Conservation (phyloP, 1,284 basidiomycete genomes). For the Salmacisia buchloeana region DNA sequence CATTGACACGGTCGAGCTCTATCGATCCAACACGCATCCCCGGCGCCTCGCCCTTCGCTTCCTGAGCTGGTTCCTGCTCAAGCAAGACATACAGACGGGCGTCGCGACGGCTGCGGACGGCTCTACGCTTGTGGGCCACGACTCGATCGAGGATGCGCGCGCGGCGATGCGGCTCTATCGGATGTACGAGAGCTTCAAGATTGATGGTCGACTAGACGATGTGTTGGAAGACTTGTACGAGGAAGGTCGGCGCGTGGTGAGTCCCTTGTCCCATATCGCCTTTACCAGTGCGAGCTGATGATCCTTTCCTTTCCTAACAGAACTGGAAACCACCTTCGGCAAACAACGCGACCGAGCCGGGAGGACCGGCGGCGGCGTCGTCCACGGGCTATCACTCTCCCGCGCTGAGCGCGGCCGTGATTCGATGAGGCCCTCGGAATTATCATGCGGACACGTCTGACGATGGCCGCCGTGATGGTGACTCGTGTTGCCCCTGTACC, state of each 20-base stretch:
- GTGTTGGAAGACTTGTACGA: slow-evolving; percentile 70
- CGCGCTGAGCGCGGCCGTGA: not conserved
- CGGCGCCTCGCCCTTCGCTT: slow-evolving; percentile 88
- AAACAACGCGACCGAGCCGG: not conserved
- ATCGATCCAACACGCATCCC: slow-evolving; percentile 73
- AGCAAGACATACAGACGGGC: slow-evolving; percentile 84
- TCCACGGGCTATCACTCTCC: not conserved
- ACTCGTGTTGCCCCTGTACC: too few relatives aligned
- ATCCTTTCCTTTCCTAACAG: too few relatives aligned
- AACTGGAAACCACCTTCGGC: slow-evolving; percentile 1
- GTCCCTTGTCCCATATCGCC: not conserved
- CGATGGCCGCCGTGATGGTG: too few relatives aligned
- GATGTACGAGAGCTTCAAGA: slow-evolving; percentile 72
- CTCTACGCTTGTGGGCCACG: slow-evolving; percentile 59
- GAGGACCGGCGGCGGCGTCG: not conserved
- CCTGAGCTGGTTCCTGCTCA: slow-evolving; percentile 84
- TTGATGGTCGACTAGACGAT: slow-evolving; percentile 71
- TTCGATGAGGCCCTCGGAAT: not conserved
- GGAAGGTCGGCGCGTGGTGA: slow-evolving; percentile 52
- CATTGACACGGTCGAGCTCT: slow-evolving; percentile 92
- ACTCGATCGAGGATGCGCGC: slow-evolving; percentile 85
- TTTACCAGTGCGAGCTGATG: too few relatives aligned
- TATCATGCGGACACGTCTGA: not conserved
- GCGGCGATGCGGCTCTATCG: slow-evolving; percentile 83
- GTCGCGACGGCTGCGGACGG: slow-evolving; percentile 40